Conservation (phyloP, 2,329 filamentous ascomycete species). For the Monilinia fructigena region DNA sequence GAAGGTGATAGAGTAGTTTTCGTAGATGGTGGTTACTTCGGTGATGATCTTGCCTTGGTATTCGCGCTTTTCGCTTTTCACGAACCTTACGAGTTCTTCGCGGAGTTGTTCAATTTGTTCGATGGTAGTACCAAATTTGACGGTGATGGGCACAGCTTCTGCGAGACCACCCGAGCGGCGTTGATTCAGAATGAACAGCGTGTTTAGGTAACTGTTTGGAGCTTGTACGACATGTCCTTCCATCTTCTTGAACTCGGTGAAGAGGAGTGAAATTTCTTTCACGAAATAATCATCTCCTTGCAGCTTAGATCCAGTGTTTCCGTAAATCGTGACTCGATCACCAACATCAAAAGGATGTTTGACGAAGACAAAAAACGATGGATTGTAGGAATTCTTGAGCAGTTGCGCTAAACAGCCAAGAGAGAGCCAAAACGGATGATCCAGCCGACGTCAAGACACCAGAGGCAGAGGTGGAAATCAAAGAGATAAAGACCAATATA, state of each 20-base stretch:
- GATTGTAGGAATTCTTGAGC: slow-evolving; percentile 94
- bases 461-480: slow-evolving; percentile 87
- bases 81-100: slow-evolving; percentile 77
- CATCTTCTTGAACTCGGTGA: slow-evolving; percentile 99
- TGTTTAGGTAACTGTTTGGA: slow-evolving; percentile 91
- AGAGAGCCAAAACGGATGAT: slow-evolving; percentile 81
- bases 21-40: slow-evolving; percentile 74
- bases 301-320: slow-evolving; percentile 76
- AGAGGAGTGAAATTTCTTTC: slow-evolving; percentile 87
- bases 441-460: slow-evolving; percentile 87
- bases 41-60: slow-evolving; percentile 84
- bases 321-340: slow-evolving; percentile 88
- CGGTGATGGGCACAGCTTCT: slow-evolving; percentile 77
- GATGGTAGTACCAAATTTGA: slow-evolving; percentile 84
- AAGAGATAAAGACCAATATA: slow-evolving; percentile 80
- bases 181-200: slow-evolving; percentile 91
- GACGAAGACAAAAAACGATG: slow-evolving; percentile 92
- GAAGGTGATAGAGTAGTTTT: slow-evolving; percentile 81
- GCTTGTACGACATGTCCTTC: slow-evolving; percentile 94
- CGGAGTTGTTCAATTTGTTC: slow-evolving; percentile 82
- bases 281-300: slow-evolving; percentile 94
- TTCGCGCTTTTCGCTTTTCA: slow-evolving; percentile 81
- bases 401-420: slow-evolving; percentile 89
- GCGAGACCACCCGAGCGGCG: slow-evolving; percentile 84
- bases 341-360: slow-evolving; percentile 98